A percentile compares a stretch with the other conserved stretches of the same genome.
phyloP scores from a whole-genome alignment of 805 yeast genomes.

The Komagataella pseudopastoris region DNA sequence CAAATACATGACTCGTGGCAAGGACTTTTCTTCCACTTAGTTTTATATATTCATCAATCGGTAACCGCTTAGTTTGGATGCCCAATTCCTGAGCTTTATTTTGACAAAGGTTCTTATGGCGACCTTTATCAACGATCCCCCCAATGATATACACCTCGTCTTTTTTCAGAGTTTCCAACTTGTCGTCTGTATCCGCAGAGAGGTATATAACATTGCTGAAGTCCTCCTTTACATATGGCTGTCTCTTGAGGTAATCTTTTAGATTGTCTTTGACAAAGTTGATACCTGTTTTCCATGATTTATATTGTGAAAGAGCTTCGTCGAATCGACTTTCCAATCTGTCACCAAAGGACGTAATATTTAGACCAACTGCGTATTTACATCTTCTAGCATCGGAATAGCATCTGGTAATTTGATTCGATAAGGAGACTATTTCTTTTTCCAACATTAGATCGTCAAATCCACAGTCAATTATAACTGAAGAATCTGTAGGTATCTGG shows the following conservation, averaged over 20 bases:
- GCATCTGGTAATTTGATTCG: constrained; percentile 69
- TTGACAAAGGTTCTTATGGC: constrained; percentile 69
- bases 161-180: constrained; percentile 45
- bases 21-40: constrained; percentile 79
- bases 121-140: constrained; percentile 91
- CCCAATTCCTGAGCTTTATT: constrained; percentile 70
- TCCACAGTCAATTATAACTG: constrained; percentile 71
- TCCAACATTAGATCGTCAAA: constrained; percentile 85
- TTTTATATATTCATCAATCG: constrained; percentile 74
- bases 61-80: constrained; percentile 62
- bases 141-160: constrained; percentile 79
- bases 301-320: constrained; percentile 40
- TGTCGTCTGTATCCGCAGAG: constrained; percentile 78
- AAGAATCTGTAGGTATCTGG: constrained; percentile 35
- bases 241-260: constrained; percentile 11
- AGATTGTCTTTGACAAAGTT: constrained; percentile 29
- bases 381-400: constrained; percentile 69
- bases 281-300: constrained; percentile 47
- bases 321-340: constrained; percentile 59
- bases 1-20: constrained; percentile 93
- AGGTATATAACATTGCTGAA: constrained; percentile 44
- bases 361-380: constrained; percentile 39
- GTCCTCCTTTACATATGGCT: constrained; percentile 14
- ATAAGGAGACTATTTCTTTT: constrained; percentile 53
- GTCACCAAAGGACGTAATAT: constrained; percentile 53